Percentiles rank a stretch among this genome's conserved stretches.
phyloP scores from a whole-genome alignment of 1,284 basidiomycete species.

The Moesziomyces antarcticus region DNA sequence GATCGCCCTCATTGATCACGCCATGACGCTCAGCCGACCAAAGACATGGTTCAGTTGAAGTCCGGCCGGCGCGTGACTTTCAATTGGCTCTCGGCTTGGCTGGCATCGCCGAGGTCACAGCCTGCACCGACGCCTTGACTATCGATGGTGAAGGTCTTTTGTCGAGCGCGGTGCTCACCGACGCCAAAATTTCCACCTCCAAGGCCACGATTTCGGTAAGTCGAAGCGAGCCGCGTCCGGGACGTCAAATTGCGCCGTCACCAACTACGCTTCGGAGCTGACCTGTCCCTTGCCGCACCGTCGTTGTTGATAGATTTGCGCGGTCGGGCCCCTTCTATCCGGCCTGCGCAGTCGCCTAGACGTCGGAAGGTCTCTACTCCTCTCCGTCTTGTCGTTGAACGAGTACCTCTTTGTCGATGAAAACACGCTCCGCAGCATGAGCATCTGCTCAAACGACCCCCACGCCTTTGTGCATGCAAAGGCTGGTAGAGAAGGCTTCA shows the following conservation, averaged over 20 bases:
- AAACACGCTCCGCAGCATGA: slow-evolving; percentile 38
- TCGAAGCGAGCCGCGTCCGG: not conserved
- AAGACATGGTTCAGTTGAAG: slow-evolving; percentile 4
- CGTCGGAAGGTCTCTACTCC: slow-evolving; percentile 16
- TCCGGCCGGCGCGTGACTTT: slow-evolving; percentile 24
- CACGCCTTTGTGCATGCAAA: slow-evolving; percentile 41
- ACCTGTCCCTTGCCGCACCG: not conserved
- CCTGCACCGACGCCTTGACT: slow-evolving; percentile 3
- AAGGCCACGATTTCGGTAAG: slow-evolving; percentile 34
- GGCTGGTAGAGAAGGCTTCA: slow-evolving; percentile 29
- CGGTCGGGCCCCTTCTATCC: slow-evolving; percentile 29
- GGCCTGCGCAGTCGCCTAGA: slow-evolving; percentile 21
- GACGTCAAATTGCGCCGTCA: not conserved
- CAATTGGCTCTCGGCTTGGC: slow-evolving; percentile 28
- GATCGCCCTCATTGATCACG: not conserved
- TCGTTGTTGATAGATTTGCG: slow-evolving; percentile 10
- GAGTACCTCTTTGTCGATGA: slow-evolving; percentile 43
- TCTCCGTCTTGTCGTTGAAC: slow-evolving; percentile 21
- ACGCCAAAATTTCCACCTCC: slow-evolving; percentile 26
- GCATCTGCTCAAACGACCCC: slow-evolving; percentile 31
- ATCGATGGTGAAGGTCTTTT: not conserved
- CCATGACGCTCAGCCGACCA: slow-evolving; percentile 14
- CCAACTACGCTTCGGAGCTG: not conserved
- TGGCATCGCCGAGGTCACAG: slow-evolving; percentile 18
- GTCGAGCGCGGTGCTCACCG: slow-evolving; percentile 11